Percentiles rank a stretch among this genome's conserved stretches.
These are phyloP conservation scores for Verticillium dahliae DNA, from an alignment of 2,329 filamentous ascomycete genomes.

Conservation along the genomic window DNA sequence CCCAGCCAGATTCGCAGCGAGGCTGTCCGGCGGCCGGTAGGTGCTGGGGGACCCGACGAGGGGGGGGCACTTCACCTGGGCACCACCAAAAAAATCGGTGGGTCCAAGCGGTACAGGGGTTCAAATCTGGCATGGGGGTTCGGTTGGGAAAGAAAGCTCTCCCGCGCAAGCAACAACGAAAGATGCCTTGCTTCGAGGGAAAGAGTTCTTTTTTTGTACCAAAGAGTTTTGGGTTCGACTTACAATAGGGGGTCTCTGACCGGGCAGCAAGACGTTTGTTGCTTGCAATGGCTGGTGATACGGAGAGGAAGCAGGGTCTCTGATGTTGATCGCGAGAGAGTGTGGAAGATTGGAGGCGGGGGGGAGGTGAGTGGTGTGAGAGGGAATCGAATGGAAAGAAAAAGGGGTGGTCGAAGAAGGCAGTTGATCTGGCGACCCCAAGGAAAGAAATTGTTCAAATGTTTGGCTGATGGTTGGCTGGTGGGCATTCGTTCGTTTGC, in stretches of 20 bases:
- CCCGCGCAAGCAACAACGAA: neutral
- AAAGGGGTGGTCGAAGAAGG: constrained; percentile 7
- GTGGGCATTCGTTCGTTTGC: neutral
- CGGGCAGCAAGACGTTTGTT: neutral
- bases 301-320: neutral
- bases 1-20: constrained; percentile 12
- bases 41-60: constrained; percentile 2
- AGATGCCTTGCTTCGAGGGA: neutral
- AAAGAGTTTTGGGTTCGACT: neutral
- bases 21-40: constrained; percentile 12
- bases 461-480: neutral
- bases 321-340: neutral
- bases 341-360: neutral
- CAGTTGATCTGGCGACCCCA: constrained; percentile 7
- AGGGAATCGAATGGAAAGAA: constrained; percentile 8
- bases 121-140: neutral
- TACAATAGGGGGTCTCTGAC: neutral
- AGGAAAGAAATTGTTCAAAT: neutral
- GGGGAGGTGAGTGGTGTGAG: constrained; percentile 1
- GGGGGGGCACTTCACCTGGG: constrained; percentile 2
- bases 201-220: neutral
- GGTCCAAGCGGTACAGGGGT: constrained; percentile 2
- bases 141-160: constrained; percentile 1
- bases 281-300: neutral
- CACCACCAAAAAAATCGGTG: constrained; percentile 18